phyloP scores from a whole-genome alignment of 306 rosid species.

The Malus sylvestris region DNA sequence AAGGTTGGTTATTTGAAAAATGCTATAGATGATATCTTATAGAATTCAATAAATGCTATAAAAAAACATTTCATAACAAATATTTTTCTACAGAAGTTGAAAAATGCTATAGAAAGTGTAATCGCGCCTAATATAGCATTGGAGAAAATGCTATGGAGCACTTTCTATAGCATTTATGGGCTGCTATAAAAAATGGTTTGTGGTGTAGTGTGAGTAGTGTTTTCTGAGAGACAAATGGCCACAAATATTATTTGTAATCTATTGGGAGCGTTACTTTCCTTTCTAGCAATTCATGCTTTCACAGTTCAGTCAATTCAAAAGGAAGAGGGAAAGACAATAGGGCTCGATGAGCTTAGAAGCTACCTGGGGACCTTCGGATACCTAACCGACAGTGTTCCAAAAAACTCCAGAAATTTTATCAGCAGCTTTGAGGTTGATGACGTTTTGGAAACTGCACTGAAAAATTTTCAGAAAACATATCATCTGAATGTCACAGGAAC shows the following conservation, averaged over 20 bases:
- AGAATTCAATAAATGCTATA: too few species aligned
- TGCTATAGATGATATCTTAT: too few species aligned
- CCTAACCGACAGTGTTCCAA: not conserved
- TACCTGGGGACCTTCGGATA: constrained; percentile 4
- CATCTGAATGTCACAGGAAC: constrained; percentile 6
- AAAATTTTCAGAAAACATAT: not conserved
- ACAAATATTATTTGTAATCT: not conserved
- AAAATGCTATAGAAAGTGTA: too few species aligned
- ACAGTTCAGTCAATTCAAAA: not conserved
- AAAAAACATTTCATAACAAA: too few species aligned
- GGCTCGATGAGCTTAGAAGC: not conserved
- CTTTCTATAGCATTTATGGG: not conserved
- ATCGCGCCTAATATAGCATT: not conserved
- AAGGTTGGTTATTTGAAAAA: too few species aligned
- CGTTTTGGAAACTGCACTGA: not conserved
- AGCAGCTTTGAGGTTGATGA: not conserved
- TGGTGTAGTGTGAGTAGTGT: too few species aligned
- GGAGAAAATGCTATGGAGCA: not conserved
- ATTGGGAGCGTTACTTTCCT: not conserved
- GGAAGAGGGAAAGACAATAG: not conserved
- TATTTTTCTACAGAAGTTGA: too few species aligned
- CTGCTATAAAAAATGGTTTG: not conserved
- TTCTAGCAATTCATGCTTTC: not conserved
- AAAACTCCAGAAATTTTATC: too few species aligned
- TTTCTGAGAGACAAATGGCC: too few species aligned